These are phyloP conservation scores for Cladochytrium replicatum DNA, from an alignment of 192 early-diverging fungal genomes.

Conservation along the genomic window DNA sequence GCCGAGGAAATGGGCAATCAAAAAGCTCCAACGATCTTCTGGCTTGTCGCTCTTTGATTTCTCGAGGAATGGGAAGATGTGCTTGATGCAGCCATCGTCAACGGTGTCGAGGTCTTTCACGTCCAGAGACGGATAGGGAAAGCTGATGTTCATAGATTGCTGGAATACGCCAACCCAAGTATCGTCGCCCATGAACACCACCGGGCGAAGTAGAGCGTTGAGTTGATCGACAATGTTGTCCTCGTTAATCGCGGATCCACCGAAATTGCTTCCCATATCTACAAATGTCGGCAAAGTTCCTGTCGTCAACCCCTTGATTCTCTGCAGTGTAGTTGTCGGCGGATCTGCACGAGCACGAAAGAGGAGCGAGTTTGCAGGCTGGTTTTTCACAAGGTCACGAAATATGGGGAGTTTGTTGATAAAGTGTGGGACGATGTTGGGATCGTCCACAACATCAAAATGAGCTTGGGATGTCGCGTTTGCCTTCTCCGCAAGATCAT, in stretches of 20 bases:
- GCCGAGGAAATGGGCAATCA: slow-evolving; percentile 87
- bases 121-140: slow-evolving; percentile 45
- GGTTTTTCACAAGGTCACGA: slow-evolving; percentile 5
- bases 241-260: slow-evolving; percentile 32
- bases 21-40: slow-evolving; percentile 55
- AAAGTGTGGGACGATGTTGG: slow-evolving; percentile 10
- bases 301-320: slow-evolving; percentile 49
- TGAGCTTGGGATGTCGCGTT: not conserved
- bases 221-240: slow-evolving; percentile 47
- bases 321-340: slow-evolving; percentile 53
- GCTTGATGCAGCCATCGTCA: slow-evolving; percentile 70
- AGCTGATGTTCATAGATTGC: slow-evolving; percentile 34
- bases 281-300: slow-evolving; percentile 53
- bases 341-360: slow-evolving; percentile 43
- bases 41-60: slow-evolving; percentile 8
- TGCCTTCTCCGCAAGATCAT: slow-evolving; percentile 4
- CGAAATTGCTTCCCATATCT: slow-evolving; percentile 52
- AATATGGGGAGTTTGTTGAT: slow-evolving; percentile 35
- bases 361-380: slow-evolving; percentile 25
- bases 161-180: slow-evolving; percentile 91
- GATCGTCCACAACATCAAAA: not conserved
- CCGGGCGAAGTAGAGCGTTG: not conserved
- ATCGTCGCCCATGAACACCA: slow-evolving; percentile 84
- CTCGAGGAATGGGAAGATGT: slow-evolving; percentile 39
- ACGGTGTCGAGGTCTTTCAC: slow-evolving; percentile 89